Conservation (phyloP, 208 protist species). For the Trypanosoma brucei region DNA sequence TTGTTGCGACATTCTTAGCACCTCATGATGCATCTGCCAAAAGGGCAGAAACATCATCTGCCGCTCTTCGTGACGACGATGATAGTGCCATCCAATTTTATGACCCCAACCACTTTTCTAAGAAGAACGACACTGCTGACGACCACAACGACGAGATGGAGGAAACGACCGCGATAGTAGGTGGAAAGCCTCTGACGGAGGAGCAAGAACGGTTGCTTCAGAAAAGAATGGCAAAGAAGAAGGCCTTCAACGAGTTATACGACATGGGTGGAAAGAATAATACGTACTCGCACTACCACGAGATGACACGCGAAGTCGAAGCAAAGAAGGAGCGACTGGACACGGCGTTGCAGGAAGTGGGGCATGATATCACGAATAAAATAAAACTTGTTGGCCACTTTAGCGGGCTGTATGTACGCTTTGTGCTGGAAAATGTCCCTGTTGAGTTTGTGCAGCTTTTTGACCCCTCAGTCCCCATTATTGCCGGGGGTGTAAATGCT, state of each 20-base stretch:
- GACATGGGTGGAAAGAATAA: constrained; percentile 70
- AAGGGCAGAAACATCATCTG: not conserved
- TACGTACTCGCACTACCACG: constrained; percentile 76
- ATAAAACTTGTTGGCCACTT: constrained; percentile 90
- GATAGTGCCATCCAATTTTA: constrained; percentile 5
- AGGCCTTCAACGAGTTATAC: constrained; percentile 81
- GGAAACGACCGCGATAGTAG: constrained; percentile 33
- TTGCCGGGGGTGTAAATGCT: constrained; percentile 94
- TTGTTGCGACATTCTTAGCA: constrained; percentile 27
- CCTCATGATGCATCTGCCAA: constrained; percentile 13
- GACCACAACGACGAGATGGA: constrained; percentile 34
- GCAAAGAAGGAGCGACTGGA: constrained; percentile 80
- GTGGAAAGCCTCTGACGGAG: constrained; percentile 48
- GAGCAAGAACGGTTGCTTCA: constrained; percentile 76
- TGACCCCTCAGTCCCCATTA: constrained; percentile 76
- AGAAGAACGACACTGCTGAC: constrained; percentile 18
- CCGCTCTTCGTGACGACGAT: not conserved
- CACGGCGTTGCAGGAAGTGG: constrained; percentile 69
- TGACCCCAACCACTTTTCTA: not conserved
- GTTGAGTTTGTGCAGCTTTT: constrained; percentile 95
- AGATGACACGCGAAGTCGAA: constrained; percentile 75
- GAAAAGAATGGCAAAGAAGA: constrained; percentile 91
- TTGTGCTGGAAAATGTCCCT: constrained; percentile 93
- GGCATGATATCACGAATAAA: constrained; percentile 81
- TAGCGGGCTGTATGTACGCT: constrained; percentile 95